A percentile compares a stretch with the other conserved stretches of the same genome.
Conservation (phyloP, 495 filamentous ascomycete species). For the Lepraria neglecta region DNA sequence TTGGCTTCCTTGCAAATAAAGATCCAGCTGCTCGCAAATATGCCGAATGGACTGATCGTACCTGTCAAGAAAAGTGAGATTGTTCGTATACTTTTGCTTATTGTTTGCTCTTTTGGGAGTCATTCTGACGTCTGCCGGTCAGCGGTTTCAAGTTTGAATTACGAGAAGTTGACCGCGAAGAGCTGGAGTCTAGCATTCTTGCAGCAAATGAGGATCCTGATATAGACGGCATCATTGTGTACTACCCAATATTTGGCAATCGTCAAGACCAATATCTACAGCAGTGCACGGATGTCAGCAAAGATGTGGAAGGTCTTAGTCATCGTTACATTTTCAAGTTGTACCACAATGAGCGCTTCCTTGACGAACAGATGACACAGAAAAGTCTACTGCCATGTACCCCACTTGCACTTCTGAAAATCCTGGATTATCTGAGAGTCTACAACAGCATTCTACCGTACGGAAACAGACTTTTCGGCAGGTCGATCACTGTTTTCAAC, state of each 20-base stretch:
- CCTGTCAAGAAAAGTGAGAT: conserved; percentile 84
- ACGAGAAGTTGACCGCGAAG: conserved; percentile 72
- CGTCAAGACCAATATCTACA: conserved; percentile 89
- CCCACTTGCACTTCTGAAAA: conserved; percentile 90
- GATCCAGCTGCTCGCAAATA: conserved; percentile 90
- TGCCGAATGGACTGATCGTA: conserved; percentile 95
- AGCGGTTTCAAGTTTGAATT: conserved; percentile 89
- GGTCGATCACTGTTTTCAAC: conserved; percentile 91
- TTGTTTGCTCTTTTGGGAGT: conserved; percentile 10
- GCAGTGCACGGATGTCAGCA: conserved; percentile 80
- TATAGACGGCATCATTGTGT: conserved; percentile 93
- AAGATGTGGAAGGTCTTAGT: conserved; percentile 93
- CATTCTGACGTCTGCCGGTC: conserved; percentile 17
- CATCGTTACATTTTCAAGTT: conserved; percentile 97
- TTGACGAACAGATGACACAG: conserved; percentile 70
- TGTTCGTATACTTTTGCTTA: conserved; percentile 27
- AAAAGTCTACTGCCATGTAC: conserved; percentile 95
- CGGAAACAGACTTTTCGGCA: conserved; percentile 85
- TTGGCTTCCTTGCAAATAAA: conserved; percentile 85
- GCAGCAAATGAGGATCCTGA: conserved; percentile 68
- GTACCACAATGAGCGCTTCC: conserved; percentile 95
- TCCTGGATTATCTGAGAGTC: conserved; percentile 86
- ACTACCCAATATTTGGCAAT: conserved; percentile 93
- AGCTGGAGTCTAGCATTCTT: conserved; percentile 79
- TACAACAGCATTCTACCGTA: conserved; percentile 96